Evolutionary conservation across 768 basidiomycete species (phyloP).

Genomic region (Rhizopogon vinicolor): DNA sequence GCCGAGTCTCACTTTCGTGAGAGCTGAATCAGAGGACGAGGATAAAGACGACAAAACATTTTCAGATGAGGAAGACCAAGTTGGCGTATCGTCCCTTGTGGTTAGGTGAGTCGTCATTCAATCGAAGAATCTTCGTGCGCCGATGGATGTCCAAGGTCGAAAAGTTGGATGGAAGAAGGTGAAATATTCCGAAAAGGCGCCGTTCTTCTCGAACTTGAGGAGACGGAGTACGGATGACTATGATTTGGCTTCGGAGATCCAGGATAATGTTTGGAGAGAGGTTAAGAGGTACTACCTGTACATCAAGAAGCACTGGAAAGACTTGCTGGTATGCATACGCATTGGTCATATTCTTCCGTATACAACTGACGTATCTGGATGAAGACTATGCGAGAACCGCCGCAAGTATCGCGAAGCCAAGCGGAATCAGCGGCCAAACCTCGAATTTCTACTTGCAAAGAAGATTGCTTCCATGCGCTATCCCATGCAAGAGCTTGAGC

Average conservation of each 20-base stretch:
- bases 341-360: not conserved
- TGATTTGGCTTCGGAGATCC: conserved; percentile 78
- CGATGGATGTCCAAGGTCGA: conserved; percentile 41
- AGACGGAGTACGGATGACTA: conserved; percentile 53
- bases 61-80: conserved; percentile 22
- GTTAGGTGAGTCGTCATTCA: not conserved
- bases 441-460: conserved; percentile 69
- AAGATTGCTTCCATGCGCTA: conserved; percentile 82
- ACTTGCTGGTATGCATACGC: conserved; percentile 59
- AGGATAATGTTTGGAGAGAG: conserved; percentile 76
- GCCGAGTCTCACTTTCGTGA: conserved; percentile 60
- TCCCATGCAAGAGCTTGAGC: conserved; percentile 96
- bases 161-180: conserved; percentile 90
- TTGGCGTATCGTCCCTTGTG: conserved; percentile 27
- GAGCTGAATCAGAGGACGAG: conserved; percentile 49
- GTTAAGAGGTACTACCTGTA: conserved; percentile 74
- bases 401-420: conserved; percentile 82
- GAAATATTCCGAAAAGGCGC: conserved; percentile 93
- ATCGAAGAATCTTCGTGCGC: not conserved
- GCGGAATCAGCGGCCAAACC: conserved; percentile 79
- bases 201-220: conserved; percentile 67
- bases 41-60: conserved; percentile 36
- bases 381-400: conserved; percentile 77
- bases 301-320: conserved; percentile 88
- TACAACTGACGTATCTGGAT: not conserved